Percentiles rank a stretch among this genome's conserved stretches.
Evolutionary conservation across 306 rosid genomes (phyloP).

Genomic region (Cicer bijugum): DNA sequence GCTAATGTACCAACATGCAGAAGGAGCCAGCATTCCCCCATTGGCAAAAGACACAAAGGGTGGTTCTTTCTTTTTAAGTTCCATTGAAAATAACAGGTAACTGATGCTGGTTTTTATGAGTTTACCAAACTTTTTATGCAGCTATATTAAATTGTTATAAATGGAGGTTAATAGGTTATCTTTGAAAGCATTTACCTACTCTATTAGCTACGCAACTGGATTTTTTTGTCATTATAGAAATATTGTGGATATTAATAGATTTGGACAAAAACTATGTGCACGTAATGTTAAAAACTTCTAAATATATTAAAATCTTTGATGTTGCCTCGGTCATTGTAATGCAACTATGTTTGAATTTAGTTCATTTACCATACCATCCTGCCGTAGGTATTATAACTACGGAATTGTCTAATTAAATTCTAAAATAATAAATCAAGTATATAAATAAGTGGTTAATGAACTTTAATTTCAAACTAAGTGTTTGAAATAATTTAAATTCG

Average conservation of each 20-base stretch:
- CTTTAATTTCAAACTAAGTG: accelerated
- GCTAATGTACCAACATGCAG: slow-evolving; percentile 36
- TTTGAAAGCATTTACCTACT: slow-evolving; percentile 12
- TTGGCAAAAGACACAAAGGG: slow-evolving; percentile 35
- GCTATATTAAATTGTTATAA: slow-evolving; percentile 20
- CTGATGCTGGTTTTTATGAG: slow-evolving; percentile 16
- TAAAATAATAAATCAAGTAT: too few relatives aligned
- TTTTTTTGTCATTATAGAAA: slow-evolving; percentile 25
- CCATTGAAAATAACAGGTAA: slow-evolving; percentile 19
- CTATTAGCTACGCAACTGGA: slow-evolving; percentile 10
- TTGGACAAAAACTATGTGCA: neutral
- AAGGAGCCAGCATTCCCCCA: neutral
- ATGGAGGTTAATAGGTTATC: slow-evolving; percentile 14
- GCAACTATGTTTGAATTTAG: slow-evolving; percentile 17
- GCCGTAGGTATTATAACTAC: neutral
- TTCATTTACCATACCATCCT: neutral
- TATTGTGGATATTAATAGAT: slow-evolving; percentile 4
- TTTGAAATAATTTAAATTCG: too few relatives aligned
- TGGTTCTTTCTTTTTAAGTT: slow-evolving; percentile 31
- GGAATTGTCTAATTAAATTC: slow-evolving; percentile 2
- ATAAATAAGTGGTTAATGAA: too few relatives aligned
- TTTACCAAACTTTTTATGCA: slow-evolving; percentile 26
- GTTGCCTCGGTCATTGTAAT: neutral
- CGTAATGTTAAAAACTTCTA: slow-evolving; percentile 1
- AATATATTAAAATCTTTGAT: neutral